Evolutionary conservation across 179 eudicot species (phyloP).

Genomic region (Nepenthes alata): DNA sequence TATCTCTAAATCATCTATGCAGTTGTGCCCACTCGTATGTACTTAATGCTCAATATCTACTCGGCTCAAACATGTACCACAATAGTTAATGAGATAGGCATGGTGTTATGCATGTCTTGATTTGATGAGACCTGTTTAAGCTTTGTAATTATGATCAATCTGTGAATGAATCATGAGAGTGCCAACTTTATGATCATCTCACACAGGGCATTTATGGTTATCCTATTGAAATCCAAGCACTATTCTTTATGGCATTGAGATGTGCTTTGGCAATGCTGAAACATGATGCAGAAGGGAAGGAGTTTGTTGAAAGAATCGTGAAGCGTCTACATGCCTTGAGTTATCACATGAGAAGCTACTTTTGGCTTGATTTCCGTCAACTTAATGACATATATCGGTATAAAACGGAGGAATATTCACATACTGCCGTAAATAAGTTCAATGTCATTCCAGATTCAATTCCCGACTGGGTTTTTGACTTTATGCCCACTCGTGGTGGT

Average conservation of each 20-base stretch:
- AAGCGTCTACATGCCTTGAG: conserved; percentile 72
- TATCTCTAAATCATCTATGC: too few relatives aligned
- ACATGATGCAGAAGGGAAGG: conserved; percentile 63
- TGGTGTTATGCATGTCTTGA: too few relatives aligned
- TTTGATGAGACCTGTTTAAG: too few relatives aligned
- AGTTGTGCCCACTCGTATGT: too few relatives aligned
- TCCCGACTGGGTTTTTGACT: conserved; percentile 83
- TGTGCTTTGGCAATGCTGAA: conserved; percentile 61
- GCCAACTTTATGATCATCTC: not conserved
- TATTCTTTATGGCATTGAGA: conserved; percentile 80
- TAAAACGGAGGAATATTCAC: conserved; percentile 71
- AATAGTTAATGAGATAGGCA: too few relatives aligned
- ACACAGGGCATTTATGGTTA: conserved; percentile 81
- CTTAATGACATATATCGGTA: conserved; percentile 63
- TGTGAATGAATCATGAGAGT: too few relatives aligned
- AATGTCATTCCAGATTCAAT: conserved; percentile 76
- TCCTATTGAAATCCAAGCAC: conserved; percentile 85
- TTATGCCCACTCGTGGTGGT: conserved; percentile 76
- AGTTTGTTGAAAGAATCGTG: conserved; percentile 50
- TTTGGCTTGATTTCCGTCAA: conserved; percentile 72
- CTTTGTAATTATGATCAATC: too few relatives aligned
- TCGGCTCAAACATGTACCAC: too few relatives aligned
- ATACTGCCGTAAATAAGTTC: conserved; percentile 66
- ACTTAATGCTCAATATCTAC: too few relatives aligned
- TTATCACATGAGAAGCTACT: conserved; percentile 71